Evolutionary conservation across 108 stramenopile genomes (phyloP), one percentile per base, ranked within the genome.

Genomic region (Cylindrotheca closterium): DNA sequence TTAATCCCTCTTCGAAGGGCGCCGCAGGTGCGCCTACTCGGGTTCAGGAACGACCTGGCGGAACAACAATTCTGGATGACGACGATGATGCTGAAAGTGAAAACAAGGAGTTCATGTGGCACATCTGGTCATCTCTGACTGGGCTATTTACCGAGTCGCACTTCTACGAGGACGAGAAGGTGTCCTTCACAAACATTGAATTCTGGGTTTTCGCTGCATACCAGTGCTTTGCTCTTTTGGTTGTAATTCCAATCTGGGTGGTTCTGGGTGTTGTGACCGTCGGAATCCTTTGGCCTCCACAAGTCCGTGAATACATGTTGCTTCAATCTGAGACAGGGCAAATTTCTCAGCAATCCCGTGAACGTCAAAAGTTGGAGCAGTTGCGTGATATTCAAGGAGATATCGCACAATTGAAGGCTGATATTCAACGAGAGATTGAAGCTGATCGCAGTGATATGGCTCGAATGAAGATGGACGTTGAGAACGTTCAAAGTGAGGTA

Each of bases 201-300:
- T 76, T 74, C 19, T 78, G 79, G 77, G 60, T 79, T 30, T 85
- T 85, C 57, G 21, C 71, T 4, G 58, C 47, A 30, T 67, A 67
- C 42, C 65, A 74, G 51, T 60, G 65, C 8, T 71, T 79, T 37
- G 79, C 83, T 19, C 19, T 74, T 1, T 27, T 67, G 12, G 70
- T 88, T 32, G 56, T 88, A 32, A 86, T 90, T 23, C 92, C 92
- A 0, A 58, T 84, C n/a, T 93, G 92, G 92, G 54, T 93, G 3
- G 57, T 82, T 1, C 3, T 75, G n/a, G 92, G 92, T 30, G 53
- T 86, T 23, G 62, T 74, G 0, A 84, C 88, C 1, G 85, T 75
- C 21, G 92, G 92, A 24, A 74, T 78, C 66, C 60, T 93, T 42
- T 93, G 92, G 92, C 92, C 92, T 31, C 88, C 92, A 5, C 92